A percentile compares a stretch with the other conserved stretches of the same genome.
These are phyloP conservation scores for Fusarium sarcochroum DNA, from an alignment of 2,329 filamentous ascomycete genomes.

Conservation along the genomic window DNA sequence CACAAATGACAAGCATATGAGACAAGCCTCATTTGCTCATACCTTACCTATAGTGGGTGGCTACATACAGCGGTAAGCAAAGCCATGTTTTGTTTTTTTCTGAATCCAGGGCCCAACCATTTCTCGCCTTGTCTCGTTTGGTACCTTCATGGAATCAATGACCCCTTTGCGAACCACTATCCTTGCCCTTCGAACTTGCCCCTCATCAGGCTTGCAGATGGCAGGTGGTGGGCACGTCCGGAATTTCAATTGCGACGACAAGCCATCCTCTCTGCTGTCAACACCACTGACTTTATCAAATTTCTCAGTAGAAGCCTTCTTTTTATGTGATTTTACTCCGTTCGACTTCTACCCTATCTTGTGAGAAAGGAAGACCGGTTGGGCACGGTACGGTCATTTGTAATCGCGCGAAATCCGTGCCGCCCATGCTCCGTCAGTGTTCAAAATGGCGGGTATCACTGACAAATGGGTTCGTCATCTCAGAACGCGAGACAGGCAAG, in stretches of 20 bases:
- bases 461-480: slow-evolving; percentile 40
- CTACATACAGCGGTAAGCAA: no score
- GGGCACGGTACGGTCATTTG: slow-evolving; percentile 3
- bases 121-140: no score
- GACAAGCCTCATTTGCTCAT: background rate
- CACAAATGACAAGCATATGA: background rate
- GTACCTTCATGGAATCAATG: no score
- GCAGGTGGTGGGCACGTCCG: no score
- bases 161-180: no score
- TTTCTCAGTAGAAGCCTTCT: slow-evolving; percentile 5
- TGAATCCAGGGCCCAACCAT: no score
- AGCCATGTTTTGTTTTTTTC: no score
- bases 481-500: slow-evolving; percentile 31
- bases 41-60: no score
- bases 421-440: slow-evolving; percentile 20
- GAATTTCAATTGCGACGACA: no score
- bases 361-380: background rate
- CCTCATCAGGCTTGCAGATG: no score
- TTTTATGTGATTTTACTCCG: slow-evolving; percentile 11
- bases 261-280: background rate
- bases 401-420: background rate
- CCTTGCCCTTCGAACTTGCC: no score
- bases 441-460: slow-evolving; percentile 31
- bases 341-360: background rate
- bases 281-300: slow-evolving; percentile 4